phyloP scores from a whole-genome alignment of 441 rosid species.

The Theobroma grandiflorum region DNA sequence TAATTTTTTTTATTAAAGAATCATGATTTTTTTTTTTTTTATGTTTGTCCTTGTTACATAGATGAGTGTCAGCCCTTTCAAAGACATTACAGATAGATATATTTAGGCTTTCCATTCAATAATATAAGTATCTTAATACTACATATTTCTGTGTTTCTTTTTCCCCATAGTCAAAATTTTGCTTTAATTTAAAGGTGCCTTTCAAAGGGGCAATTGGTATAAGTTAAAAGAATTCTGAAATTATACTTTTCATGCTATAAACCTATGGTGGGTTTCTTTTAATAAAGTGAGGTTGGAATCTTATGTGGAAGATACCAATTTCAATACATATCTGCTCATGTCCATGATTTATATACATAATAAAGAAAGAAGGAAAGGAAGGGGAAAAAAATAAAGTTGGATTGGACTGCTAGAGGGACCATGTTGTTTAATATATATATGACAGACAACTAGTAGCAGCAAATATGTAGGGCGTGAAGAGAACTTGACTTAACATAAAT shows the following conservation, averaged over 20 bases:
- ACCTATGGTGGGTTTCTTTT: neutral
- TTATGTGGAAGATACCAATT: neutral
- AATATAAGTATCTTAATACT: neutral
- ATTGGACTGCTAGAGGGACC: conserved; percentile 22
- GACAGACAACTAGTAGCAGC: neutral
- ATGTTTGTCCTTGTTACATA: too few relatives aligned
- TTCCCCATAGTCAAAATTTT: neutral
- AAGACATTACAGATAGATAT: too few relatives aligned
- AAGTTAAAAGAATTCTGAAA: neutral
- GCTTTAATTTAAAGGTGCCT: too few relatives aligned
- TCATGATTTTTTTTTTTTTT: too few relatives aligned
- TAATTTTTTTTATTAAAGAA: too few relatives aligned
- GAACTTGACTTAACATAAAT: conserved; percentile 12
- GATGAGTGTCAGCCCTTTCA: too few relatives aligned
- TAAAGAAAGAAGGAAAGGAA: neutral
- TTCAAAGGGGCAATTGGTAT: neutral
- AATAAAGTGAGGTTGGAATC: neutral
- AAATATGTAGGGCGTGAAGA: neutral
- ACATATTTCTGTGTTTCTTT: neutral
- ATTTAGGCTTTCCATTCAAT: neutral
- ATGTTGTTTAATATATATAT: neutral
- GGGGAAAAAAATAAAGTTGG: neutral
- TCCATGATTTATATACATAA: too few relatives aligned
- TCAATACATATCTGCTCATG: neutral
- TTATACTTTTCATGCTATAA: neutral